phyloP scores from a whole-genome alignment of 129 eudicot species.

The Helichrysum umbraculigerum region DNA sequence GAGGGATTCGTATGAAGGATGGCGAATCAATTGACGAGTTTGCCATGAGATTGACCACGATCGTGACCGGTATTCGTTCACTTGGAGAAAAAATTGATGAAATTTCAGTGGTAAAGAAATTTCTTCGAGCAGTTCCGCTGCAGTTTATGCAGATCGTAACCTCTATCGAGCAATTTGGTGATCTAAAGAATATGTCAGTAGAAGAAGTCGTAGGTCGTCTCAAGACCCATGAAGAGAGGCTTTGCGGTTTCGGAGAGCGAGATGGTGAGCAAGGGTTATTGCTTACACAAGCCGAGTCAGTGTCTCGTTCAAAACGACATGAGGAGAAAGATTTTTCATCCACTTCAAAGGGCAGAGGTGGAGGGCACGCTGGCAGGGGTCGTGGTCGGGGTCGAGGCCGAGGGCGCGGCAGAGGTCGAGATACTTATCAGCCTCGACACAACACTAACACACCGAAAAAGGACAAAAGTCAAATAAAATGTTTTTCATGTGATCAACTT shows the following conservation, averaged over 20 bases:
- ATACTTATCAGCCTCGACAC: not conserved
- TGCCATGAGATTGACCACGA: not conserved
- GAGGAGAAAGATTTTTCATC: no score
- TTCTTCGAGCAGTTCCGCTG: not conserved
- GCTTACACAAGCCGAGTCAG: no score
- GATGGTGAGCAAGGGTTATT: no score
- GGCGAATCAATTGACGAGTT: not conserved
- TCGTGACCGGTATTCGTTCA: not conserved
- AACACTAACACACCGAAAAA: not conserved
- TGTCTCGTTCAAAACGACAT: no score
- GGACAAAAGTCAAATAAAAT: not conserved
- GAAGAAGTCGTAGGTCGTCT: no score
- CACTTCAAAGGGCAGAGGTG: not conserved
- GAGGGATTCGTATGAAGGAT: not conserved
- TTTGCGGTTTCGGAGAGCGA: no score
- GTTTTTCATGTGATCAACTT: not conserved
- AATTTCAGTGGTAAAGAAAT: not conserved
- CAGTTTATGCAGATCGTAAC: not conserved
- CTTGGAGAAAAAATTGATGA: not conserved
- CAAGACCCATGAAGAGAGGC: no score
- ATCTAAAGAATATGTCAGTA: not conserved
- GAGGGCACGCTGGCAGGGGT: not conserved
- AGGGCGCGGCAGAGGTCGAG: not conserved
- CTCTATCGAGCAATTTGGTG: not conserved
- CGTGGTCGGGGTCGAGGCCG: not conserved